Evolutionary conservation across 169 alveolate genomes (phyloP), one percentile per base, ranked within the genome.

Genomic region (Cryptosporidium bovis): DNA sequence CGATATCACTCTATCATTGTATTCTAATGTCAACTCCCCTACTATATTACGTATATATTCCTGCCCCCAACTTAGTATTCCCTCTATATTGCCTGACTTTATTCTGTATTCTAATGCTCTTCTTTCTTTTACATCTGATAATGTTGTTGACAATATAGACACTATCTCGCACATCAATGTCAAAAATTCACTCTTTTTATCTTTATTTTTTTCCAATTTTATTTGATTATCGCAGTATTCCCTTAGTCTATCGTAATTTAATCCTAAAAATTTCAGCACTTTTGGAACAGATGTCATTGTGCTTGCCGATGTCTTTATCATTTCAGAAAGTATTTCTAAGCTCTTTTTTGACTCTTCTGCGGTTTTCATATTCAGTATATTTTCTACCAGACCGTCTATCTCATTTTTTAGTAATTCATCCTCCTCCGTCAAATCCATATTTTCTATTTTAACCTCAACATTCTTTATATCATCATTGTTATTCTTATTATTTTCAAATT

Each of bases 231-330:
- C 91, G 65, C 90, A 93, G 71, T 71, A 90, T 12, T 82, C 93
- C 64, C 64, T 90, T 44, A 93, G 89, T 40, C 90, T 91, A 16
- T 87, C 82, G 69, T 90, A 89, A 83, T 93, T 95, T 29, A 93
- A 82, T 46, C 94, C 92, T 53, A 93, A 84, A 64, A 94, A 93
- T 91, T 94, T 94, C 82, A 94, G 89, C 33, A 95, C 95, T 77
- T 92, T 91, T 44, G 96, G 96, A 31, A 94, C 95, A 2, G 95
- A 91, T 18, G 96, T 94, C 96, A 94, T 94, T 20, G 94, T 91
- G 53, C 93, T 89, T 5, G 96, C 92, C 27, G 95, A 91, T 51
- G 94, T 93, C 90, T 91, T 92, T 58, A 94, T 77, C 46, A 62
- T 34, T 13, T 66, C 64, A 48, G 87, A 56, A 13, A 77, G 64